Evolutionary conservation across 257 asterid species (phyloP).

Genomic region (Rauvolfia tetraphylla): DNA sequence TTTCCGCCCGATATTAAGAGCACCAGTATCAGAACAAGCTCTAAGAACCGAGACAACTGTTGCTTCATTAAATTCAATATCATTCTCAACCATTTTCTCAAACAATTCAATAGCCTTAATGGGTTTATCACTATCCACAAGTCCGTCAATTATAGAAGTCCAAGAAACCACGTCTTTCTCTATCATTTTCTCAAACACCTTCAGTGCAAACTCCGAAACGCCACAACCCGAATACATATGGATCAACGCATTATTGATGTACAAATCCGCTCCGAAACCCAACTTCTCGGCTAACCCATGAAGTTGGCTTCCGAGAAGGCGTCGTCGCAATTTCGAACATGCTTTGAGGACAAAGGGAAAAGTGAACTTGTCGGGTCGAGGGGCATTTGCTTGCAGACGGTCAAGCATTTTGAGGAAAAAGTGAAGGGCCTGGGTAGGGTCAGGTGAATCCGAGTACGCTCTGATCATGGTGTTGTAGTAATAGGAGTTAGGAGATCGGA

Average conservation of each 20-base stretch:
- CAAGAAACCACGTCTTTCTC: slow-evolving; percentile 34
- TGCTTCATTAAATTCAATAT: slow-evolving; percentile 20
- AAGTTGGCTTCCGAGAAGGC: slow-evolving; percentile 20
- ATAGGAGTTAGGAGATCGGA: slow-evolving; percentile 23
- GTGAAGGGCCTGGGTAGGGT: slow-evolving; percentile 22
- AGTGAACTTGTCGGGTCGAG: slow-evolving; percentile 32
- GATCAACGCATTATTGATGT: slow-evolving; percentile 22
- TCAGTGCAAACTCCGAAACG: slow-evolving; percentile 9
- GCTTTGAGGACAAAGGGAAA: slow-evolving; percentile 30
- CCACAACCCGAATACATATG: slow-evolving; percentile 25
- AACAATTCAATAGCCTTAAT: slow-evolving; percentile 27
- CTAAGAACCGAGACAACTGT: slow-evolving; percentile 25
- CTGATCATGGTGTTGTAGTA: slow-evolving; percentile 29
- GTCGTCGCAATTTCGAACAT: slow-evolving; percentile 18
- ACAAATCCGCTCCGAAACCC: slow-evolving; percentile 16
- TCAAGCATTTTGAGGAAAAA: slow-evolving; percentile 26
- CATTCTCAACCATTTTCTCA: slow-evolving; percentile 22
- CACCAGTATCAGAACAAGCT: slow-evolving; percentile 29
- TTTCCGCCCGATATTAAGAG: slow-evolving; percentile 18
- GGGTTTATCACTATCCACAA: slow-evolving; percentile 25
- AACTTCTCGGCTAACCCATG: slow-evolving; percentile 23
- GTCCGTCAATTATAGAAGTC: slow-evolving; percentile 32
- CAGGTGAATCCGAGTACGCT: slow-evolving; percentile 27
- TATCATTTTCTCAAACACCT: slow-evolving; percentile 30
- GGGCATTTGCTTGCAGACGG: background rate